Base-by-base conservation (phyloP, 129 eudicot genomes). In the Deinandra increscens region DNA sequence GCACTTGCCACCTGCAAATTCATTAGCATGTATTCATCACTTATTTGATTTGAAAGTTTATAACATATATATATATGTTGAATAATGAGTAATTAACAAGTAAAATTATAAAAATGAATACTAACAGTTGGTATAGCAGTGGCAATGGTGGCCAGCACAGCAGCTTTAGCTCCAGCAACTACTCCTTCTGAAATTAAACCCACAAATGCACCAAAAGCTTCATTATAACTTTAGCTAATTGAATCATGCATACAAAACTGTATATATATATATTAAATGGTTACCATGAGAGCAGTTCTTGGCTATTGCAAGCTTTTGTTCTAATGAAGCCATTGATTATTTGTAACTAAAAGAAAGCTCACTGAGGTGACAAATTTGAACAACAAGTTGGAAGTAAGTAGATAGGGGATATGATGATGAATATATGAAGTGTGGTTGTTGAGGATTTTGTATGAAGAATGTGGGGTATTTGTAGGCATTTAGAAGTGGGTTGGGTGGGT, bases 131-230 rank as follows among this genome's bases (percentile, higher is more conserved):
- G 97, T 31, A 90, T 82, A 12, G 97, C 97, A 72, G 97, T 78
- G 49, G 95, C 97, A 83, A 90, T 54, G 36, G 89, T 70, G 48
- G 97, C 91, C 63, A 86, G 68, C 29, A 55, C 84, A 23, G 91
- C 87, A 15, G 97, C 97, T 78, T 89, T 90, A 22, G 95, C 95
- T 86, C 97, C 95, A 13, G 95, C 95, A 64, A 83, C 66, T 9
- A 53, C 95, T 74, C 91, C 97, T 72, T 87, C 95, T 90, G 80
- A n/a, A n/a, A n/a, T 56, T 77, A 2, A 51, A 29, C 7, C 11
- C n/a, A 60, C 5, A 54, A 36, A 54, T 41, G 55, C 14, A 18
- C 26, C 19, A 44, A 37, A 55, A 70, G 26, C 6, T 9, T 41
- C 56, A 49, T 41, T 44, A 49, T 3, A 34, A 29, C 46, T 26